These are phyloP conservation scores for Tolypocladium endophyticum DNA, from an alignment of 2,329 filamentous ascomycete genomes.

Conservation along the genomic window DNA sequence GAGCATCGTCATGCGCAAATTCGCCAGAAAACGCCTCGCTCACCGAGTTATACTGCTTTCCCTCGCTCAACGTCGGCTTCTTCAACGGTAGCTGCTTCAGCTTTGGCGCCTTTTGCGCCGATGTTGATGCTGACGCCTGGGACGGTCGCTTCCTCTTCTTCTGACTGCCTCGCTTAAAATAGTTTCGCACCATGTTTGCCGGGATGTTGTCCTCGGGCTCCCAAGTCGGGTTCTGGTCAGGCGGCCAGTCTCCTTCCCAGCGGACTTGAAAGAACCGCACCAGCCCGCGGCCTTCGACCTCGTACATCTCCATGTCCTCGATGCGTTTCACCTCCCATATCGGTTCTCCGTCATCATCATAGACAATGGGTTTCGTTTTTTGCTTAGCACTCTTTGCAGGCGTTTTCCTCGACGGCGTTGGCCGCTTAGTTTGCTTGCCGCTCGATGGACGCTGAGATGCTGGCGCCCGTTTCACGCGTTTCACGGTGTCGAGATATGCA, in stretches of 20 bases:
- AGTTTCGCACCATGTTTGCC: slow-evolving; percentile 27
- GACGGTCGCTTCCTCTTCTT: slow-evolving; percentile 10
- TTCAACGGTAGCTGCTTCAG: background rate
- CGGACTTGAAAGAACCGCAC: slow-evolving; percentile 40
- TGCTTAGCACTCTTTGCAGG: background rate
- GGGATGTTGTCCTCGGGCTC: slow-evolving; percentile 44
- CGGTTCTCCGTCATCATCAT: slow-evolving; percentile 10
- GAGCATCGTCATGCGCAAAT: slow-evolving; percentile 1
- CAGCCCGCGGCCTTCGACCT: slow-evolving; percentile 21
- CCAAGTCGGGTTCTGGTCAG: slow-evolving; percentile 46
- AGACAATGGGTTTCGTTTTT: background rate
- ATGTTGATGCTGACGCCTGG: background rate
- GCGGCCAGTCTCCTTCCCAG: slow-evolving; percentile 48
- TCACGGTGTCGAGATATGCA: background rate
- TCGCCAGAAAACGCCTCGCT: slow-evolving; percentile 18
- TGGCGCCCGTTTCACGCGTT: no score
- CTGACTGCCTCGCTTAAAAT: slow-evolving; percentile 17
- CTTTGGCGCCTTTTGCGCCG: background rate
- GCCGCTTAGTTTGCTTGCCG: background rate
- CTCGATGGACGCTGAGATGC: background rate
- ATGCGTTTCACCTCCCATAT: slow-evolving; percentile 34
- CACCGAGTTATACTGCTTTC: slow-evolving; percentile 14
- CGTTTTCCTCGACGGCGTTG: background rate
- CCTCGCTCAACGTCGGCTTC: background rate
- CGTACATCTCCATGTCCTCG: slow-evolving; percentile 27